Conservation (phyloP, 2,329 filamentous ascomycete species). For the Xylariales sp. region DNA sequence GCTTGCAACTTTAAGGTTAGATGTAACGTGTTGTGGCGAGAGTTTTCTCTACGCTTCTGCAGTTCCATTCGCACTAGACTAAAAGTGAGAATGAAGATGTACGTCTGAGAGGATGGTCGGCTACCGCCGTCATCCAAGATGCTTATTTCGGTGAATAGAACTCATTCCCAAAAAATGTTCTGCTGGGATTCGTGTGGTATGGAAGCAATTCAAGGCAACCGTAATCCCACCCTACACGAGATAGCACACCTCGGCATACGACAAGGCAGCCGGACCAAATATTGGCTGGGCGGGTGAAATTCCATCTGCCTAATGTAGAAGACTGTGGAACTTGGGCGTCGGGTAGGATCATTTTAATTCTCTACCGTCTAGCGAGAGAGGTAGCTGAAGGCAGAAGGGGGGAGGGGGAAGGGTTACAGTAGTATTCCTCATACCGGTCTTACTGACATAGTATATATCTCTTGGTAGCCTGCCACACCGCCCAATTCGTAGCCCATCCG, state of each 20-base stretch:
- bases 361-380: background rate
- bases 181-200: background rate
- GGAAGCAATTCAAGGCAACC: background rate
- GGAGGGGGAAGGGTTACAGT: constrained; percentile 4
- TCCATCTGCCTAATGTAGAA: background rate
- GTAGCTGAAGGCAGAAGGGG: background rate
- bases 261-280: background rate
- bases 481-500: constrained; percentile 3
- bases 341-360: background rate
- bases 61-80: too few relatives aligned
- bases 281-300: background rate
- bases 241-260: background rate
- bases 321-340: background rate
- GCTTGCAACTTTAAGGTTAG: background rate
- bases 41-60: too few relatives aligned
- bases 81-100: too few relatives aligned
- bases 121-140: background rate
- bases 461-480: constrained; percentile 10
- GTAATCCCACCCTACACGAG: background rate
- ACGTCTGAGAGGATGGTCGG: too few relatives aligned
- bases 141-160: background rate
- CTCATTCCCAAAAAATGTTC: background rate
- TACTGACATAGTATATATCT: background rate
- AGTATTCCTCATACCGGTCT: background rate
- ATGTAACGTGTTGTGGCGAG: background rate